phyloP scores from a whole-genome alignment of 2,329 filamentous ascomycete genomes.

The Xylariaceae sp. region DNA sequence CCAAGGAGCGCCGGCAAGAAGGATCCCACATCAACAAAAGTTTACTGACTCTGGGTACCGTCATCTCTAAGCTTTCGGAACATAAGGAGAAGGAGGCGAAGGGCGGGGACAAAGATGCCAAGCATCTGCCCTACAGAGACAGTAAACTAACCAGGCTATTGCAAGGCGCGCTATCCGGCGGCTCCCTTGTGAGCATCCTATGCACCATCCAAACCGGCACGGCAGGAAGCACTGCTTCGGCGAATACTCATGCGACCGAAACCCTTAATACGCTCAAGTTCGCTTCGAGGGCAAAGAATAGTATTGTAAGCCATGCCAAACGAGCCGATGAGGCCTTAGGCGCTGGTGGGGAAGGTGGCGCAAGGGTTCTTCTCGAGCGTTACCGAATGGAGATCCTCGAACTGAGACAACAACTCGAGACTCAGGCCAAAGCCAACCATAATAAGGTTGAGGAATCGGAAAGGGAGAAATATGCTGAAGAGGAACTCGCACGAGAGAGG shows the following conservation, averaged over 20 bases:
- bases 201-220: slow-evolving; percentile 93
- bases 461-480: slow-evolving; percentile 57
- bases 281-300: slow-evolving; percentile 93
- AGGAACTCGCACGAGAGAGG: slow-evolving; percentile 67
- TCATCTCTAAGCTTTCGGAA: slow-evolving; percentile 88
- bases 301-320: slow-evolving; percentile 94
- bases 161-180: slow-evolving; percentile 86
- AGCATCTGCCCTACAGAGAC: slow-evolving; percentile 93
- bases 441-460: slow-evolving; percentile 60
- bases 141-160: slow-evolving; percentile 93
- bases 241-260: slow-evolving; percentile 73
- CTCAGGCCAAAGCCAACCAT: slow-evolving; percentile 65
- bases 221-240: slow-evolving; percentile 62
- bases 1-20: slow-evolving; percentile 88
- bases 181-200: slow-evolving; percentile 92
- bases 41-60: slow-evolving; percentile 86
- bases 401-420: slow-evolving; percentile 72
- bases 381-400: slow-evolving; percentile 91
- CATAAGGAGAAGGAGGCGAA: slow-evolving; percentile 77
- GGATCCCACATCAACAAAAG: slow-evolving; percentile 99
- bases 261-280: slow-evolving; percentile 97
- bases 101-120: slow-evolving; percentile 70
- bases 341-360: slow-evolving; percentile 74
- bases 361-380: slow-evolving; percentile 80
- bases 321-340: slow-evolving; percentile 84